Base-by-base conservation (phyloP, 768 basidiomycete species). In the Daedalea quercina region DNA sequence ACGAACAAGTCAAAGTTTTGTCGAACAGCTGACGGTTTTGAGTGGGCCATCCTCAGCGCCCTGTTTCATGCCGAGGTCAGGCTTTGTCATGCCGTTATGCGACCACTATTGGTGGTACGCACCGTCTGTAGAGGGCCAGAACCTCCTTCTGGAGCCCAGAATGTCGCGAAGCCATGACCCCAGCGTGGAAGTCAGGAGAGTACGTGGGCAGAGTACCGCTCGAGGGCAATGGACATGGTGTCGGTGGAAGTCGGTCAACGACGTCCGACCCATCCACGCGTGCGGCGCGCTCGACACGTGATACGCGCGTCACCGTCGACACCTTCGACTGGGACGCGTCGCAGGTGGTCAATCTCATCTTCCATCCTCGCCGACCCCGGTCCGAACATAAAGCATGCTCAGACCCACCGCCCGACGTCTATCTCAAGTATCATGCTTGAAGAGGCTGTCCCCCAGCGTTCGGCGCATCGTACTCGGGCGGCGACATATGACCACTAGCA, bases 1-100 rank as follows among this genome's bases (percentile, higher is more conserved):
- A 87, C 72, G 63, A 80, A 79, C 44, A 88, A 75, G 22, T 71
- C 71, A 67, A 91, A 92, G 58, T 82, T 88, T 34, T 77, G 71
- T 47, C 76, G 85, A 1, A 82, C 71, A 7, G 67, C 56, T 1
- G 68, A 64, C 7, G 90, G 87, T 69, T 92, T 92, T 17, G 77
- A 75, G 49, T 72, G 76, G 17, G 81, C 79, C 77, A 90, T 85
- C 19, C 89, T 85, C 37, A 92, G 76, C 25, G 87, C 88, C 31
- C 90, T 92, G 57, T 11, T 50, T 37, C 7, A n/a, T 24, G 6
- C 4, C 28, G 28, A 12, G 11, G 28, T 40, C 23, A 24, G 37
- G 15, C 28, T 12, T 33, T 26, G 24, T 22, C 40, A 51, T 20
- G n/a, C 26, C 15, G 31, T 17, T 1, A 33, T 33, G 35, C 20